Percentiles rank a stretch among this genome's conserved stretches.
Evolutionary conservation across 2,329 filamentous ascomycete species (phyloP).

Genomic region (Sordariomycetes sp.): DNA sequence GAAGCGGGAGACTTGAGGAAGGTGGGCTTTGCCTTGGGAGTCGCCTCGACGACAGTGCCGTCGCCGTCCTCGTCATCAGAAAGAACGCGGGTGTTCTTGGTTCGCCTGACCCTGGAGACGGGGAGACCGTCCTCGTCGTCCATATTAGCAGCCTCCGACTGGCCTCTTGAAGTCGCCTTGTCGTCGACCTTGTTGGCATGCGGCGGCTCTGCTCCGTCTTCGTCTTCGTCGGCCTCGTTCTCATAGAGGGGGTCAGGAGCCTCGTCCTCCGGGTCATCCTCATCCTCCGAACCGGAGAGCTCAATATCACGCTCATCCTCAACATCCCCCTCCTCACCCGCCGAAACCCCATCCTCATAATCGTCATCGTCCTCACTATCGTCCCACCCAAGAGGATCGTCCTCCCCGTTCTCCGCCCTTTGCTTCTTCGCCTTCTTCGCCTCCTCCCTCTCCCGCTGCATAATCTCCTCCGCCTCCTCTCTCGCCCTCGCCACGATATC

Average conservation of each 20-base stretch:
- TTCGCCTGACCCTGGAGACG: constrained; percentile 26
- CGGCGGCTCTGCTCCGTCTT: neutral
- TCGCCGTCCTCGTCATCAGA: constrained; percentile 54
- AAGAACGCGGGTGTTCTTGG: constrained; percentile 38
- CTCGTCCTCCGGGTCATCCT: constrained; percentile 18
- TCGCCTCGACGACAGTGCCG: constrained; percentile 22
- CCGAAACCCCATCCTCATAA: constrained; percentile 20
- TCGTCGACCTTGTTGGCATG: constrained; percentile 23
- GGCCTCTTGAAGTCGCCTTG: neutral
- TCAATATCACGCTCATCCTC: constrained; percentile 25
- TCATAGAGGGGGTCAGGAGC: constrained; percentile 21
- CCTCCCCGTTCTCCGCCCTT: constrained; percentile 27
- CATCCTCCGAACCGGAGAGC: constrained; percentile 30
- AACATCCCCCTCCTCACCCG: constrained; percentile 18
- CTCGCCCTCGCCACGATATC: constrained; percentile 78
- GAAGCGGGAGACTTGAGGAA: constrained; percentile 18
- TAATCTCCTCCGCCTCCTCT: constrained; percentile 66
- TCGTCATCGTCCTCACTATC: constrained; percentile 41
- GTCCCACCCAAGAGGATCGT: constrained; percentile 40
- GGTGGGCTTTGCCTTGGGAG: constrained; percentile 31
- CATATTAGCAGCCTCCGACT: constrained; percentile 11
- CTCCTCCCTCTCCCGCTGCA: constrained; percentile 60
- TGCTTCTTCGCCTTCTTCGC: constrained; percentile 50
- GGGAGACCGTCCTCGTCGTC: constrained; percentile 17
- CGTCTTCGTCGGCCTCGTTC: constrained; percentile 20